These are phyloP conservation scores for Nemania sp. DNA, from an alignment of 2,329 filamentous ascomycete species.

Conservation along the genomic window DNA sequence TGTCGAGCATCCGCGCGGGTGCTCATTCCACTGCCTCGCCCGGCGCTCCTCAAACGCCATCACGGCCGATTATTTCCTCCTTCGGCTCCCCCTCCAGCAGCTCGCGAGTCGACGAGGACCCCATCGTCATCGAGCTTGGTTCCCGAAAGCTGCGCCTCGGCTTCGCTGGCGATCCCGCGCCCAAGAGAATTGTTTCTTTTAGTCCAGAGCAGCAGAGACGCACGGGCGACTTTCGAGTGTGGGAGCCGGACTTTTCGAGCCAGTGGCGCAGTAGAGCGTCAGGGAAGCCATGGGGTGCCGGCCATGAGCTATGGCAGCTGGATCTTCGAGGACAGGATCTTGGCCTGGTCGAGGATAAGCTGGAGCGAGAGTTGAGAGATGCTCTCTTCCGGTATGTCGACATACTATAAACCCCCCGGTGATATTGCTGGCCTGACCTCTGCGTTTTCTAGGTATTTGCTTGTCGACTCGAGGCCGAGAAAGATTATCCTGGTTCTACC, in stretches of 20 bases:
- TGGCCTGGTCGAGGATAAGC: conserved; percentile 80
- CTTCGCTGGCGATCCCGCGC: conserved; percentile 80
- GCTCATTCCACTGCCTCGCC: conserved; percentile 36
- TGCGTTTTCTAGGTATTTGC: conserved; percentile 55
- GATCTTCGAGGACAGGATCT: conserved; percentile 76
- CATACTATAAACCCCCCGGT: neutral
- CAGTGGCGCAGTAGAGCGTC: conserved; percentile 53
- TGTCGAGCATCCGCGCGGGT: conserved; percentile 60
- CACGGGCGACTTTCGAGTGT: conserved; percentile 79
- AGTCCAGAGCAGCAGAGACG: conserved; percentile 76
- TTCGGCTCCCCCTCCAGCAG: conserved; percentile 64
- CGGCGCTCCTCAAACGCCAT: conserved; percentile 64
- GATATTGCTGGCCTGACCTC: neutral
- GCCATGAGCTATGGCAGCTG: conserved; percentile 76
- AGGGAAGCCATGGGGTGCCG: conserved; percentile 63
- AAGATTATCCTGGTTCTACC: conserved; percentile 77
- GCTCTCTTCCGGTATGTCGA: conserved; percentile 75
- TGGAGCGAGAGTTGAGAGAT: conserved; percentile 81
- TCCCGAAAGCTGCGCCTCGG: conserved; percentile 78
- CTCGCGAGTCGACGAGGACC: conserved; percentile 78
- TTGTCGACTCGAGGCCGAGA: conserved; percentile 76
- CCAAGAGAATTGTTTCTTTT: conserved; percentile 73
- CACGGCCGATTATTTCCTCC: conserved; percentile 53
- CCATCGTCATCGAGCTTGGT: conserved; percentile 81
- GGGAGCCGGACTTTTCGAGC: conserved; percentile 58